Evolutionary conservation across 2,329 filamentous ascomycete species (phyloP).

Genomic region (Thyridium curvatum): DNA sequence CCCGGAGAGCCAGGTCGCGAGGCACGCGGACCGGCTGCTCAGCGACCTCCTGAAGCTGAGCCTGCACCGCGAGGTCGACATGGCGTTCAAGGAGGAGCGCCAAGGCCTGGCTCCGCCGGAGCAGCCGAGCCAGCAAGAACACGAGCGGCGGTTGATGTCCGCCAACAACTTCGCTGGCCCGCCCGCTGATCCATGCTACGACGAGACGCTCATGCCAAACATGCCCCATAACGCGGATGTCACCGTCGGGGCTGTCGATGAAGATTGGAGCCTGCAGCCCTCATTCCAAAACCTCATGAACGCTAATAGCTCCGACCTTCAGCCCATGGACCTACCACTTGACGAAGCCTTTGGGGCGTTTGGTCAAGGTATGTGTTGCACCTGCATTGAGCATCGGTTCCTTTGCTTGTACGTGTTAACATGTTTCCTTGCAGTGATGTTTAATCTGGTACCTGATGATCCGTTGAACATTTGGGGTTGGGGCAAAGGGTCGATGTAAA

Average conservation of each 20-base stretch:
- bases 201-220: neutral
- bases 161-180: neutral
- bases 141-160: neutral
- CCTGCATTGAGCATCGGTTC: neutral
- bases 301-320: neutral
- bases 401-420: neutral
- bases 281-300: neutral
- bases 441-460: constrained; percentile 7
- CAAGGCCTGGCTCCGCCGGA: neutral
- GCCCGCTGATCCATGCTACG: neutral
- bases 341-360: constrained; percentile 9
- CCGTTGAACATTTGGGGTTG: constrained; percentile 7
- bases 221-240: neutral
- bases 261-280: constrained; percentile 1
- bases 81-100: constrained; percentile 5
- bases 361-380: constrained; percentile 5
- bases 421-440: constrained; percentile 4
- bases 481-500: constrained; percentile 2
- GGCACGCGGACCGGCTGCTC: constrained; percentile 17
- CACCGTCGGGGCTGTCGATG: neutral
- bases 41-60: constrained; percentile 17
- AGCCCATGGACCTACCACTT: constrained; percentile 6
- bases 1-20: constrained; percentile 16
- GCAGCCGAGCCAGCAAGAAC: neutral
- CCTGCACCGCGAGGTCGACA: constrained; percentile 9